These are phyloP conservation scores for Dryadomyces sulphureus DNA, from an alignment of 2,329 filamentous ascomycete genomes.

Conservation along the genomic window DNA sequence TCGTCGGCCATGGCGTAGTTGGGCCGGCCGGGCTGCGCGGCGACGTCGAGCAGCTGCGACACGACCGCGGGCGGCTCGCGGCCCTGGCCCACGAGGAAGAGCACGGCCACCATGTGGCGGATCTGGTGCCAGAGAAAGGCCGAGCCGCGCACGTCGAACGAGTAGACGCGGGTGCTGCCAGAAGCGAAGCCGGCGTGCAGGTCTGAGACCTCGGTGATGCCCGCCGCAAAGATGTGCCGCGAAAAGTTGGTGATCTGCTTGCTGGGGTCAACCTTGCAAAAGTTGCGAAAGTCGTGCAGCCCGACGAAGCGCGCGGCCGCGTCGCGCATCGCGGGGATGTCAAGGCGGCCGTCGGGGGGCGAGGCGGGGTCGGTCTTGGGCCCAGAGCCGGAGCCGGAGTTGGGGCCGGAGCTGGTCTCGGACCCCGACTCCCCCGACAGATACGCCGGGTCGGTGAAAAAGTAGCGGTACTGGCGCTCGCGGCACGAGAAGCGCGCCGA, in stretches of 20 bases:
- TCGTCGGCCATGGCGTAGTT: slow-evolving; percentile 86
- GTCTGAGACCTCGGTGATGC: slow-evolving; percentile 56
- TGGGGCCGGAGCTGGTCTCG: slow-evolving; percentile 36
- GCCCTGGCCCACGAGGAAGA: slow-evolving; percentile 88
- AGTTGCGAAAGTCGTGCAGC: slow-evolving; percentile 86
- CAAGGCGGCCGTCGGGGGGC: slow-evolving; percentile 59
- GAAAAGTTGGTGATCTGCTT: slow-evolving; percentile 82
- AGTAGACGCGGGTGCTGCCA: slow-evolving; percentile 55
- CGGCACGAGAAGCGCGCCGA: slow-evolving; percentile 86
- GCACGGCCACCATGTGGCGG: slow-evolving; percentile 75
- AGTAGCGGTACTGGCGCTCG: slow-evolving; percentile 87
- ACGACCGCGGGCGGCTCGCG: slow-evolving; percentile 65
- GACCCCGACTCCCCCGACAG: too few species aligned
- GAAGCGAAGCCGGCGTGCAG: slow-evolving; percentile 40
- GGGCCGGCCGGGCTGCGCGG: slow-evolving; percentile 58
- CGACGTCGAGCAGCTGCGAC: slow-evolving; percentile 57
- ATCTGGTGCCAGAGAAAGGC: slow-evolving; percentile 99
- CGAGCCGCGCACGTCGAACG: slow-evolving; percentile 75
- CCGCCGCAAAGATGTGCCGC: slow-evolving; percentile 64
- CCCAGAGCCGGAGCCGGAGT: slow-evolving; percentile 9
- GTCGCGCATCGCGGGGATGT: slow-evolving; percentile 73
- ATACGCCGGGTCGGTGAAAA: slow-evolving; percentile 91
- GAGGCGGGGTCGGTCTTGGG: slow-evolving; percentile 9
- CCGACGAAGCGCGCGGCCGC: slow-evolving; percentile 73
- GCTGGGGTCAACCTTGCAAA: slow-evolving; percentile 82